Evolutionary conservation across 2,329 filamentous ascomycete genomes (phyloP), one percentile per base, ranked within the genome.

Genomic region (Penicillium corylophilum): DNA sequence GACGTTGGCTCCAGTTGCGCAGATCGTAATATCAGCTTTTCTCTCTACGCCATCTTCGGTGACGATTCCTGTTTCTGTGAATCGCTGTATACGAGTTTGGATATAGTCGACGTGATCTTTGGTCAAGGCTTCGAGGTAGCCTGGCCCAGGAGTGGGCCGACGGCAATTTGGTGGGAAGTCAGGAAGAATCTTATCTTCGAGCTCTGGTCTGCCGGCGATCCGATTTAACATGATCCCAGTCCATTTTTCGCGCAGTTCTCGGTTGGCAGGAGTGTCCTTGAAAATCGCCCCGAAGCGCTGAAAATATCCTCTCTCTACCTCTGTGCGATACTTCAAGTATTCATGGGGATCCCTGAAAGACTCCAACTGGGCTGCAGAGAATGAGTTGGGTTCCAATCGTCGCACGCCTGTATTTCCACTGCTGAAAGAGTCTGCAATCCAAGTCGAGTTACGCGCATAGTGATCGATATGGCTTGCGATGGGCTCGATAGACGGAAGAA

Each of bases 371-470:
- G 85, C 81, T 1, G 79, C 60, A 0, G 75, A 68, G 58, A 82
- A 83, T 0, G 75, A 74, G 41, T 85, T 83, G 0, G 84, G 77
- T 29, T 79, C 79, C 0, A 82, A 72, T 26, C 78, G 80, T 28
- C 82, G 78, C 43, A 74, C 66, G 38, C 59, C 80, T 71, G 52
- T 80, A 72, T 28, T 60, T 31, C 55, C 57, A 43, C 29, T 81
- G 76, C 80, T 81, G 68, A 84, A 86, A 0, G 82, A 82, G 1
- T 81, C 77, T 0, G 85, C 82, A 24, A 89, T 82, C 86, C 86
- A 89, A 0, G 86, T 88, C 28, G 75, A 79, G 59, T 80, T 85
- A 9, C 86, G 75, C 1, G 79, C 83, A 56, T 87, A 88, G 66
- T 87, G 83, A 55, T 88, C 83, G 0, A 88, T 71, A 2, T 75